Percentiles rank a stretch among this genome's conserved stretches.
Evolutionary conservation across 2,329 filamentous ascomycete species (phyloP).

Genomic region (Exserohilum rostratum): DNA sequence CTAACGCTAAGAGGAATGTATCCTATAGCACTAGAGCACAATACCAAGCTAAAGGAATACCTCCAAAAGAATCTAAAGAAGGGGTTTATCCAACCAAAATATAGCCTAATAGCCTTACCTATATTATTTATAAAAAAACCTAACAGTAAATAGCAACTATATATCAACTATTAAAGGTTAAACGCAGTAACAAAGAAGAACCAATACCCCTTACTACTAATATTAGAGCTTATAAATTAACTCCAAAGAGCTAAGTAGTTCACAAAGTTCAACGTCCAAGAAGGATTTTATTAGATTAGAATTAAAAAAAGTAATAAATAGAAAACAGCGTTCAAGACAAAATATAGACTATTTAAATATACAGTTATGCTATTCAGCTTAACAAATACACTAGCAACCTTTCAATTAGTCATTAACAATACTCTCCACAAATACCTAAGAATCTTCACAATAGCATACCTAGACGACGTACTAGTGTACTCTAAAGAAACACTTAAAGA

Average conservation of each 20-base stretch:
- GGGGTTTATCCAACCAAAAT: neutral
- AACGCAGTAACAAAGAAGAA: neutral
- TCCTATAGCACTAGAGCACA: neutral
- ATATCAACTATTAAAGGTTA: neutral
- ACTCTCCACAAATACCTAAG: neutral
- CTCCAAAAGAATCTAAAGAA: constrained; percentile 4
- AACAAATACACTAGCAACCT: neutral
- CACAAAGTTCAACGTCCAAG: neutral
- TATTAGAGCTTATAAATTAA: neutral
- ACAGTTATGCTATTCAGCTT: neutral
- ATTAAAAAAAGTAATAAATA: neutral
- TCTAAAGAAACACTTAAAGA: neutral
- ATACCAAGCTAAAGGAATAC: neutral
- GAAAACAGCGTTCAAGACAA: neutral
- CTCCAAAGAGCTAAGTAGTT: neutral
- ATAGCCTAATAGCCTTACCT: neutral
- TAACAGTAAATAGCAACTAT: neutral
- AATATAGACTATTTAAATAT: neutral
- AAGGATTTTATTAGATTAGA: neutral
- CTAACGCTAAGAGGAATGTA: neutral
- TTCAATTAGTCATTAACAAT: constrained; percentile 1
- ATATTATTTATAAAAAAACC: neutral
- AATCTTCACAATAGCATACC: neutral
- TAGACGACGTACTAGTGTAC: neutral
- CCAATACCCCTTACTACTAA: neutral